Percentiles rank a stretch among this genome's conserved stretches.
These are phyloP conservation scores for Trifolium fragiferum DNA, from an alignment of 306 rosid species.

Conservation along the genomic window DNA sequence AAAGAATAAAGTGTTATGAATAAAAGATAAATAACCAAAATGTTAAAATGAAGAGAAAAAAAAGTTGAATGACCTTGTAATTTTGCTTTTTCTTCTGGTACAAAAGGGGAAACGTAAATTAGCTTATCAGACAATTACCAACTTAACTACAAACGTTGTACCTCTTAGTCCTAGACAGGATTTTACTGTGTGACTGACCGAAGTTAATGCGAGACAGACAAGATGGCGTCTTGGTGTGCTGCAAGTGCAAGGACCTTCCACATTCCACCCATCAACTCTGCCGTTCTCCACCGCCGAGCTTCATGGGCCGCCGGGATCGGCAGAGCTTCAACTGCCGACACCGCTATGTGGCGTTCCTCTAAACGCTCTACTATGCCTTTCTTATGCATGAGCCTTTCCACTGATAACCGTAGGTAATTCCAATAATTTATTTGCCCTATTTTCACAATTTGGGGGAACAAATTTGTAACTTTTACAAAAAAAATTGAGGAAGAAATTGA, in stretches of 20 bases:
- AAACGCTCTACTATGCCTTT: conserved; percentile 44
- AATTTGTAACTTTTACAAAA: neutral
- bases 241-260: conserved; percentile 60
- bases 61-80: too few relatives aligned
- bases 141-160: too few relatives aligned
- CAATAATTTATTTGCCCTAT: neutral
- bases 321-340: too few relatives aligned
- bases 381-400: conserved; percentile 69
- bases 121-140: too few relatives aligned
- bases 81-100: too few relatives aligned
- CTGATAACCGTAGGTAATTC: conserved; percentile 58
- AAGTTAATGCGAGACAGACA: too few relatives aligned
- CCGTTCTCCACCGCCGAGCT: conserved; percentile 37
- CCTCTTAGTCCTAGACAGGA: too few relatives aligned
- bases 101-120: too few relatives aligned
- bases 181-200: neutral
- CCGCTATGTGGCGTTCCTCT: neutral
- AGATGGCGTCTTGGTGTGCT: conserved; percentile 87
- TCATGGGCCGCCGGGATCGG: too few relatives aligned
- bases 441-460: neutral
- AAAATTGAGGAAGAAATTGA: neutral
- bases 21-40: too few relatives aligned
- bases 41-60: too few relatives aligned
- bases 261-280: conserved; percentile 57
- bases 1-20: too few relatives aligned